Evolutionary conservation across 2,329 filamentous ascomycete genomes (phyloP).

Genomic region (Colletotrichum sansevieriae): DNA sequence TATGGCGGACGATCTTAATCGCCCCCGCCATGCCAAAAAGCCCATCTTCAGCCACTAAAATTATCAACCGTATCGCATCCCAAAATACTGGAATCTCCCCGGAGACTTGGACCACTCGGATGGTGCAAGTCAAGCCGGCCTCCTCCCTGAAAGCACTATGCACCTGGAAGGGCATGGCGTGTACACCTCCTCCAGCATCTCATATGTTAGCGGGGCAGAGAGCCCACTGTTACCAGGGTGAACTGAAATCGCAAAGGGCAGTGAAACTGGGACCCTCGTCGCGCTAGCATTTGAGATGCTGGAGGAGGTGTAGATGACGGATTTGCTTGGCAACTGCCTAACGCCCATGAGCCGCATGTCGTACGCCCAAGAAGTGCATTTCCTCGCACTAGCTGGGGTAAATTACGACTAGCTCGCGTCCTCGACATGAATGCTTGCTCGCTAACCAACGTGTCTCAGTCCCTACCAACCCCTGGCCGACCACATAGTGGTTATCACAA

Average conservation of each 20-base stretch:
- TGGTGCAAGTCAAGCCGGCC: not conserved
- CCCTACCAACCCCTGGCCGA: conserved; percentile 9
- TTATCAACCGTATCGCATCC: not conserved
- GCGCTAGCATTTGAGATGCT: too few relatives aligned
- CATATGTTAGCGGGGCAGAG: too few relatives aligned
- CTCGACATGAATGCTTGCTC: conserved; percentile 10
- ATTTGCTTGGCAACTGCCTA: conserved; percentile 1
- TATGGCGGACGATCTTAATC: conserved; percentile 6
- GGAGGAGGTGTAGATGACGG: not conserved
- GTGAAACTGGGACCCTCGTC: too few relatives aligned
- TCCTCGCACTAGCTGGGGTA: not conserved
- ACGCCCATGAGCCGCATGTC: conserved; percentile 22
- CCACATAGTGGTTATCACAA: conserved; percentile 1
- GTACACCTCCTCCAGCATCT: too few relatives aligned
- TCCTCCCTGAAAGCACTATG: conserved; percentile 13
- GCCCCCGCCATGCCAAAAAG: conserved; percentile 1
- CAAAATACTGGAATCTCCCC: not conserved
- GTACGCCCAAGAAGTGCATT: conserved; percentile 3
- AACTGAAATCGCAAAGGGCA: too few relatives aligned
- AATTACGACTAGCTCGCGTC: not conserved
- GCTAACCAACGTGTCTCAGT: conserved; percentile 12
- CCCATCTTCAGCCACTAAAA: conserved; percentile 28
- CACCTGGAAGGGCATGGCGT: conserved; percentile 1
- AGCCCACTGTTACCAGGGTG: too few relatives aligned
- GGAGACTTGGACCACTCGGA: not conserved